A percentile compares a stretch with the other conserved stretches of the same genome.
Conservation (phyloP, 2,329 filamentous ascomycete species). For the Chaetothyriales sp. region DNA sequence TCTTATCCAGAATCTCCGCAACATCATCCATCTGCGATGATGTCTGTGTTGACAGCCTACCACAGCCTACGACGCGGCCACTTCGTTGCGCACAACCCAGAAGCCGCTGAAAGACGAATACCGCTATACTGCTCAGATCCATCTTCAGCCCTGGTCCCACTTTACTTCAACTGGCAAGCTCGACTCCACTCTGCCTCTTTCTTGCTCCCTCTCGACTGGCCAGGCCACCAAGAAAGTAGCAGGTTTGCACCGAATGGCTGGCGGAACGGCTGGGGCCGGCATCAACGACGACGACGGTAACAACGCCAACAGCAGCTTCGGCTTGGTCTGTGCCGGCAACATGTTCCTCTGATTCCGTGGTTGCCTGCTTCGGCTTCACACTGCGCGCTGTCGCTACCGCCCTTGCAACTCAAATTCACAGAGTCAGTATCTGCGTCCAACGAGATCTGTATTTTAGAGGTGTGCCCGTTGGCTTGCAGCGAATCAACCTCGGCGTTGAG, state of each 20-base stretch:
- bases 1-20: no score
- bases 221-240: slow-evolving; percentile 32
- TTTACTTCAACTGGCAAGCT: slow-evolving; percentile 33
- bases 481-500: slow-evolving; percentile 33
- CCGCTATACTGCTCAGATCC: slow-evolving; percentile 32
- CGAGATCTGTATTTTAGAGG: slow-evolving; percentile 38
- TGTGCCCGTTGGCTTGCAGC: slow-evolving; percentile 35
- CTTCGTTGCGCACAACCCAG: slow-evolving; percentile 33
- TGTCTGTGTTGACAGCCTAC: slow-evolving; percentile 4
- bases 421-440: slow-evolving; percentile 31
- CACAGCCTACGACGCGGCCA: slow-evolving; percentile 9
- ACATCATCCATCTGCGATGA: no score
- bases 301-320: slow-evolving; percentile 7
- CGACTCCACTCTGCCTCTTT: slow-evolving; percentile 30
- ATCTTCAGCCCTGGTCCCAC: slow-evolving; percentile 32
- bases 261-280: slow-evolving; percentile 25
- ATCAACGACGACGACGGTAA: slow-evolving; percentile 23
- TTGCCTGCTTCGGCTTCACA: slow-evolving; percentile 39
- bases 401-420: slow-evolving; percentile 30
- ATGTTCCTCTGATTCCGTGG: slow-evolving; percentile 38
- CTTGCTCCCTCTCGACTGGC: slow-evolving; percentile 34
- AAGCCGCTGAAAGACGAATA: slow-evolving; percentile 37
- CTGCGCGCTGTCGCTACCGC: slow-evolving; percentile 38
- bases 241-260: slow-evolving; percentile 36
- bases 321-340: slow-evolving; percentile 37